Conservation (phyloP, 345 rosid genomes). For the Balakata baccata region DNA sequence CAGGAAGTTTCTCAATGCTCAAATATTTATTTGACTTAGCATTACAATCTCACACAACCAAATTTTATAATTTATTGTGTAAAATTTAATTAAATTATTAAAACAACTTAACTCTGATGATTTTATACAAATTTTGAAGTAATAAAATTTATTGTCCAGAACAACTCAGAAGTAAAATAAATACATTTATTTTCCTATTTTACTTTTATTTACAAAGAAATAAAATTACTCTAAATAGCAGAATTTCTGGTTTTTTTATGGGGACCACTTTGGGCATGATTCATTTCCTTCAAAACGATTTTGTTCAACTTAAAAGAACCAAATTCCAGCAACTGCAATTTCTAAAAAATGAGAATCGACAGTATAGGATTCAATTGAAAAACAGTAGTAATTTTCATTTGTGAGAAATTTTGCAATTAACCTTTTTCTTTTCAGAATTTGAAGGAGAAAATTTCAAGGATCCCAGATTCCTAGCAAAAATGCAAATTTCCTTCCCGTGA, state of each 20-base stretch:
- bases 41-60: background rate
- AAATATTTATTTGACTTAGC: constrained; percentile 8
- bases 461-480: background rate
- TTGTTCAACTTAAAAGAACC: background rate
- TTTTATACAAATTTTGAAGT: no score
- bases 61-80: background rate
- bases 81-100: no score
- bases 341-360: no score
- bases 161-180: background rate
- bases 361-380: background rate
- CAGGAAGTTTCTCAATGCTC: background rate
- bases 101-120: background rate
- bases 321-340: background rate
- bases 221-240: background rate
- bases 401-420: constrained; percentile 1
- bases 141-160: background rate
- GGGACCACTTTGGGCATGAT: background rate
- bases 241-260: no score
- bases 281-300: background rate
- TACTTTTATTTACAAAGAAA: no score
- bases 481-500: background rate
- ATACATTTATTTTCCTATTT: no score
- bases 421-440: constrained; percentile 5
- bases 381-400: background rate
- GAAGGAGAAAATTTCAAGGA: constrained; percentile 1